Evolutionary conservation across 1,139 yeast species (phyloP).

Genomic region (Diutina pseudorugosa): DNA sequence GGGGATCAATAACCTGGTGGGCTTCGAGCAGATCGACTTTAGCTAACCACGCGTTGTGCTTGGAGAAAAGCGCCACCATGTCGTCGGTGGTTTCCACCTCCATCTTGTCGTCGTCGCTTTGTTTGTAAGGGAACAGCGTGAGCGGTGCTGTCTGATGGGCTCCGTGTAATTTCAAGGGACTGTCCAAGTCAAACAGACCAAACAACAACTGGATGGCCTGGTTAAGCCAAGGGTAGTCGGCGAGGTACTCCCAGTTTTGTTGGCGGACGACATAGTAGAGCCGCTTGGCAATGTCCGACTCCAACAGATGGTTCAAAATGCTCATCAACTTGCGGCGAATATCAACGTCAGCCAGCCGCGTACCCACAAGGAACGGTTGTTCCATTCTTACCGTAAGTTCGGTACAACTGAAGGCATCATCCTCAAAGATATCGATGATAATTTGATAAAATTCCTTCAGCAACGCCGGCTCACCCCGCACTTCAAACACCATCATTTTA

Average conservation of each 20-base stretch:
- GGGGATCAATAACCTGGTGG: slow-evolving; percentile 51
- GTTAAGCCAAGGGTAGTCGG: slow-evolving; percentile 89
- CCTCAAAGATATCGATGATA: slow-evolving; percentile 80
- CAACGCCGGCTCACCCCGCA: slow-evolving; percentile 72
- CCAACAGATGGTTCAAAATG: slow-evolving; percentile 70
- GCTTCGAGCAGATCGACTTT: slow-evolving; percentile 37
- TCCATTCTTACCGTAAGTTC: slow-evolving; percentile 94
- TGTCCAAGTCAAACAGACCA: slow-evolving; percentile 56
- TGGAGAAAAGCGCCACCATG: slow-evolving; percentile 26
- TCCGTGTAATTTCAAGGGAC: slow-evolving; percentile 30
- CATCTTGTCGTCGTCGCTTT: slow-evolving; percentile 6
- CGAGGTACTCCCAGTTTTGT: slow-evolving; percentile 93
- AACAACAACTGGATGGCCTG: slow-evolving; percentile 84
- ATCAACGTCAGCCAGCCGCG: slow-evolving; percentile 65
- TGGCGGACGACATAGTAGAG: slow-evolving; percentile 77
- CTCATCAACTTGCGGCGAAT: slow-evolving; percentile 73
- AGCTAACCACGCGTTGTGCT: slow-evolving; percentile 41
- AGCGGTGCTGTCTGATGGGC: slow-evolving; percentile 50
- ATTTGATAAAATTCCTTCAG: slow-evolving; percentile 77
- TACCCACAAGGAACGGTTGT: slow-evolving; percentile 92
- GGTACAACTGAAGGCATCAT: slow-evolving; percentile 65
- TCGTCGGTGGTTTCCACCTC: slow-evolving; percentile 12
- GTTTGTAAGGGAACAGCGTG: slow-evolving; percentile 25
- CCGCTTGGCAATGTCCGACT: slow-evolving; percentile 66
- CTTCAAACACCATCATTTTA: slow-evolving; percentile 89